Percentiles rank a stretch among this genome's conserved stretches.
phyloP scores from a whole-genome alignment of 2,329 filamentous ascomycete genomes.

The Neonectria faginata region DNA sequence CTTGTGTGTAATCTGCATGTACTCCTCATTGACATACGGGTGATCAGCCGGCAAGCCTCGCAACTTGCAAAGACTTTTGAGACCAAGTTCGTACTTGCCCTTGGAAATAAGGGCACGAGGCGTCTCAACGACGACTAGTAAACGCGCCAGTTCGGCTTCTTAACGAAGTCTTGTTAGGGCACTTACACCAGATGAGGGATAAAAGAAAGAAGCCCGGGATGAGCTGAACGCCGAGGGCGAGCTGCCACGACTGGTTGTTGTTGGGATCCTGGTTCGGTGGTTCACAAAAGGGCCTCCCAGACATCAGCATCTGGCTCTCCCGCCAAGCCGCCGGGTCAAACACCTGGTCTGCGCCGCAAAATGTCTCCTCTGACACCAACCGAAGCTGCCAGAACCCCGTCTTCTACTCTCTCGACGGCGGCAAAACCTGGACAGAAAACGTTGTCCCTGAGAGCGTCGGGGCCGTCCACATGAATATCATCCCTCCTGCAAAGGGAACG shows the following conservation, averaged over 20 bases:
- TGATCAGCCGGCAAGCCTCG: constrained; percentile 53
- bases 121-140: constrained; percentile 28
- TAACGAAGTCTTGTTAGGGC: too few relatives aligned
- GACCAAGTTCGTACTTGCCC: constrained; percentile 50
- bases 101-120: constrained; percentile 49
- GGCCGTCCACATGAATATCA: constrained; percentile 58
- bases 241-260: constrained; percentile 17
- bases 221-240: constrained; percentile 31
- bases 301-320: constrained; percentile 58
- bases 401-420: constrained; percentile 52
- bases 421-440: constrained; percentile 55
- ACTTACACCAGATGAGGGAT: constrained; percentile 19
- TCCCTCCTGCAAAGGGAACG: constrained; percentile 41
- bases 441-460: constrained; percentile 53
- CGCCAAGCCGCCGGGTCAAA: constrained; percentile 47
- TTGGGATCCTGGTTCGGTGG: constrained; percentile 49
- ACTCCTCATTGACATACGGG: constrained; percentile 53
- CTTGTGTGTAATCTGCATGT: constrained; percentile 43
- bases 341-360: constrained; percentile 50
- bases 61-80: constrained; percentile 53
- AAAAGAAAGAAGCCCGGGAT: constrained; percentile 35
- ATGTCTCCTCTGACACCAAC: constrained; percentile 53
- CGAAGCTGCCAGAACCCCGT: constrained; percentile 60
- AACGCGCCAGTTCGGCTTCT: background rate
- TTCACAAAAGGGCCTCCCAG: constrained; percentile 57